A percentile compares a stretch with the other conserved stretches of the same genome.
phyloP scores from a whole-genome alignment of 495 filamentous ascomycete species.

The Pyrenula aspistea region DNA sequence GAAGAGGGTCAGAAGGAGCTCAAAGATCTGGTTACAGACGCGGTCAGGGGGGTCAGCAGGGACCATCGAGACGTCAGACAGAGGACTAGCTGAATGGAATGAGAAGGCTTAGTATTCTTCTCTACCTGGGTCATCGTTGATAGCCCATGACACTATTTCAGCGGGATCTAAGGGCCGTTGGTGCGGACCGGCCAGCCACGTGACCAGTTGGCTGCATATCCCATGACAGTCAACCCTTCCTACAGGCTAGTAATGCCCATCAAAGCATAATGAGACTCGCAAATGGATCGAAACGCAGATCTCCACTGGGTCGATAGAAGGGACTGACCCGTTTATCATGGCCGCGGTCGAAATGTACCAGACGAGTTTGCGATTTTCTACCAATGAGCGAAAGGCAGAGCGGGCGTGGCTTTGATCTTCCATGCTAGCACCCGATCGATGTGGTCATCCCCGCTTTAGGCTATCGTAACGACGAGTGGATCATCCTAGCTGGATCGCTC shows the following conservation, averaged over 20 bases:
- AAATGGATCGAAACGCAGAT: neutral
- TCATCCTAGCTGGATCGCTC: neutral
- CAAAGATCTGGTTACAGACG: slow-evolving; percentile 57
- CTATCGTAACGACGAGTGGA: neutral
- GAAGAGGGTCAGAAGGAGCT: slow-evolving; percentile 58
- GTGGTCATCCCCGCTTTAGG: neutral
- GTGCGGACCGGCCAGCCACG: neutral
- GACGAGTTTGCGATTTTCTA: neutral
- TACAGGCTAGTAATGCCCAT: too few relatives aligned
- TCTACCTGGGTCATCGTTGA: too few relatives aligned
- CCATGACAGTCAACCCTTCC: neutral
- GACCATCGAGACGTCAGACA: slow-evolving; percentile 49
- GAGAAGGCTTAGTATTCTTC: too few relatives aligned
- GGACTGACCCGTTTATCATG: neutral
- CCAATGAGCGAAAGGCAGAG: neutral
- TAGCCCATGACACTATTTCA: neutral
- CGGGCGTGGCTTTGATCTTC: neutral
- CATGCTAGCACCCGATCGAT: neutral
- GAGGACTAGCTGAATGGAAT: slow-evolving; percentile 21
- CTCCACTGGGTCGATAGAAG: neutral
- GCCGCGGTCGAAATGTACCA: neutral
- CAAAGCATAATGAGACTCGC: neutral
- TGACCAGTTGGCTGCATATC: neutral
- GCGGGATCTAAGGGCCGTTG: neutral
- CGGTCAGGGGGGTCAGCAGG: slow-evolving; percentile 41